phyloP scores from a whole-genome alignment of 306 rosid species.

The Notholithocarpus densiflorus region DNA sequence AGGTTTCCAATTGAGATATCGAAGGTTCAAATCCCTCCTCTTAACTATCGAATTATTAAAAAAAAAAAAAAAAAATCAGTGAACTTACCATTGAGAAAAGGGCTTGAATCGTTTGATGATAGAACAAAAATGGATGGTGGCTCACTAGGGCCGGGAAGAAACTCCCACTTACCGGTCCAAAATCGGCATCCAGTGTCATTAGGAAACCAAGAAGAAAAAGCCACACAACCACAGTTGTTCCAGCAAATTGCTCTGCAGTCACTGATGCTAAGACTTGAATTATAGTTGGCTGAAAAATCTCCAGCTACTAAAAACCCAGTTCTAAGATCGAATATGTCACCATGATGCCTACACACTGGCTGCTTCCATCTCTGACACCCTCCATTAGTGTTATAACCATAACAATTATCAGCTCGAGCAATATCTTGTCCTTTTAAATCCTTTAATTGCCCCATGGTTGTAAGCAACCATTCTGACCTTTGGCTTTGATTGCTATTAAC shows the following conservation, averaged over 20 bases:
- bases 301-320: not conserved
- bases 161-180: not conserved
- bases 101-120: too few relatives aligned
- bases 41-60: too few relatives aligned
- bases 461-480: slow-evolving; percentile 6
- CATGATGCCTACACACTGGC: slow-evolving; percentile 10
- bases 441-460: slow-evolving; percentile 1
- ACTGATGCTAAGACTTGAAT: not conserved
- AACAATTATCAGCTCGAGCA: slow-evolving; percentile 7
- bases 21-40: too few relatives aligned
- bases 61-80: too few relatives aligned
- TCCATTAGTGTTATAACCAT: too few relatives aligned
- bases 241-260: slow-evolving; percentile 25
- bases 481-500: not conserved
- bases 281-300: too few relatives aligned
- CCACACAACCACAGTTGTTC: slow-evolving; percentile 19
- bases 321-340: not conserved
- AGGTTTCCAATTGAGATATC: too few relatives aligned
- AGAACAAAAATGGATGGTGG: too few relatives aligned
- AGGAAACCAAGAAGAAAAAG: not conserved
- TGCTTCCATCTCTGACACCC: not conserved
- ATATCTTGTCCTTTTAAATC: not conserved
- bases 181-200: slow-evolving; percentile 5
- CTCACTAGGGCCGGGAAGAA: too few relatives aligned
- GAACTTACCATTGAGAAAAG: too few relatives aligned